Base-by-base conservation (phyloP, 306 rosid species). In the Notholithocarpus densiflorus region DNA sequence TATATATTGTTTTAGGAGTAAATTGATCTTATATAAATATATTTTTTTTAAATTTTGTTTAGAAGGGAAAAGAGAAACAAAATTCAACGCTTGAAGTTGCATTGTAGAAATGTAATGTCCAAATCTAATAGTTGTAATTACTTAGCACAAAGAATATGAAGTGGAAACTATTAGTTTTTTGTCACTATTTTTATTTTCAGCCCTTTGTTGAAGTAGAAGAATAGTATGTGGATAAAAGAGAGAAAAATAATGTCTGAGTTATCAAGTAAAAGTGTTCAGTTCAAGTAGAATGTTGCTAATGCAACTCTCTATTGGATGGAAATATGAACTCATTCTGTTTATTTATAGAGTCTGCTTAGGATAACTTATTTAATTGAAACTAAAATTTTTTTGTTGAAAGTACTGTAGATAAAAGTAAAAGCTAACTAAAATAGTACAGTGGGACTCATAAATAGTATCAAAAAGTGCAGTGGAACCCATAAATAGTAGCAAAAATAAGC, bases 381-480 rank as follows among this genome's bases (percentile, higher is more conserved):
- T 40, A 3, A 8, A 2, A 0, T 40, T 37, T 37, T 40, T 31
- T 73, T 18, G 32, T 80, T 82, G 52, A 87, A 74, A 8, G 4
- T 40, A 40, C 12, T 8, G 0, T 40, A 40, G 0, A 8, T 40
- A 40, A 40, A 40, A 0, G 11, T 40, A 40, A 40, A 40, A 40
- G 0, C 0, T 40, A 40, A 0, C 0, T 8, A 2, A 8, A 40
- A 40, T 40, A 40, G 0, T 40, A 8, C 0, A 40, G 0, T 37
- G 2, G 0, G 3, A 7, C 1, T 1, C 0, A 37, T 37, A 37
- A 37, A 37, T 7, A 37, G 0, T 37, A 37, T 2, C 0, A 37
- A 37, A 37, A 37, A 37, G 11, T 37, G 2, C 0, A 37, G 0
- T 37, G 0, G 0, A 1, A 37, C 45, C 0, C 1, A 7, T 37